Conservation (phyloP, 306 rosid genomes). For the Hippophae tibetana region DNA sequence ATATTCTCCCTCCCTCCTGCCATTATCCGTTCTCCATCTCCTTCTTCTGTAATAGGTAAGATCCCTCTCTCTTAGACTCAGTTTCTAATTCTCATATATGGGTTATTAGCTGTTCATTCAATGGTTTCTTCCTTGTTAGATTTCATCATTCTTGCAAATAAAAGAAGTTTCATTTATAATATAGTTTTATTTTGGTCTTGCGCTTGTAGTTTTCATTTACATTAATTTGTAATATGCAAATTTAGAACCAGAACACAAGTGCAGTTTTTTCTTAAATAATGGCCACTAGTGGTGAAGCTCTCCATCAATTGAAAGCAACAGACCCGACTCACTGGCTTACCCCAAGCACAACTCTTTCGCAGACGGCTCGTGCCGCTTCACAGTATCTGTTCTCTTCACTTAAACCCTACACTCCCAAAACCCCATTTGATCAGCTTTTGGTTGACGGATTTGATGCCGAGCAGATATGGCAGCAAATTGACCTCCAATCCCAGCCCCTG, state of each 20-base stretch:
- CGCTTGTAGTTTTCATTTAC: neutral
- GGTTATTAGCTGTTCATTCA: too few species aligned
- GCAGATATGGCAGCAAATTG: slow-evolving; percentile 98
- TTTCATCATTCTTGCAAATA: too few species aligned
- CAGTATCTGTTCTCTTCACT: slow-evolving; percentile 53
- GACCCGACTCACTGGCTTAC: slow-evolving; percentile 55
- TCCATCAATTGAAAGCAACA: slow-evolving; percentile 35
- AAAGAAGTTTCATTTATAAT: too few species aligned
- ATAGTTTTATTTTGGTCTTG: neutral
- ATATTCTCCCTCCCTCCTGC: too few species aligned
- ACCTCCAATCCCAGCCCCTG: slow-evolving; percentile 74
- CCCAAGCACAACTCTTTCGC: slow-evolving; percentile 38
- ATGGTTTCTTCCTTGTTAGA: too few species aligned
- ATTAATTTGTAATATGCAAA: neutral
- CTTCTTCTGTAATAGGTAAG: too few species aligned
- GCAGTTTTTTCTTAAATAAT: slow-evolving; percentile 24
- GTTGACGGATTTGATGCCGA: slow-evolving; percentile 78
- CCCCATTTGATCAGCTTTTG: slow-evolving; percentile 64
- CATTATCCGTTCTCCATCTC: too few species aligned
- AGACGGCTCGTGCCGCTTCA: slow-evolving; percentile 63
- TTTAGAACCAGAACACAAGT: neutral
- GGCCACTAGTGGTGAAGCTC: slow-evolving; percentile 28
- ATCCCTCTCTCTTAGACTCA: too few species aligned
- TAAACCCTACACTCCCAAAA: slow-evolving; percentile 51
- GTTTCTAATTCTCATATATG: too few species aligned